A percentile compares a stretch with the other conserved stretches of the same genome.
Conservation (phyloP, 768 basidiomycete genomes). For the Boletus rubropictus region DNA sequence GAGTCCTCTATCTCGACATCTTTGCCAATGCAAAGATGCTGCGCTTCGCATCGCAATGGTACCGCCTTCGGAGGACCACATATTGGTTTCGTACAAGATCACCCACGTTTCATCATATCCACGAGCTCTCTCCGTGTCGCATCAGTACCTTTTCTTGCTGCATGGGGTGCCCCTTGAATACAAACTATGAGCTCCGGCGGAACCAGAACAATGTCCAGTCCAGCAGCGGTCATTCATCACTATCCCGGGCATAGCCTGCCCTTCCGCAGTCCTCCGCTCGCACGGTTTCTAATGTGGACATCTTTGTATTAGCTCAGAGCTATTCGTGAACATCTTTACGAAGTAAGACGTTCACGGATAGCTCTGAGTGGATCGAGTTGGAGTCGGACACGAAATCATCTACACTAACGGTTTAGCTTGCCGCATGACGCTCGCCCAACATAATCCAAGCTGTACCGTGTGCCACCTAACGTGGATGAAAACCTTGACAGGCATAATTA, state of each 20-base stretch:
- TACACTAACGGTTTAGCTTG: too few species aligned
- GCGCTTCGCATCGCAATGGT: slow-evolving; percentile 4
- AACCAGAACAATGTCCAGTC: slow-evolving; percentile 11
- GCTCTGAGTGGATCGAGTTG: too few species aligned
- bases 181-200: not conserved
- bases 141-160: not conserved
- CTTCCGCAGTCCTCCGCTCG: not conserved
- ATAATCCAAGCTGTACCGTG: not conserved
- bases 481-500: too few species aligned
- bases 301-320: too few species aligned
- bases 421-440: too few species aligned
- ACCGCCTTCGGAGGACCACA: slow-evolving; percentile 8
- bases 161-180: not conserved
- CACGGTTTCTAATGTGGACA: not conserved
- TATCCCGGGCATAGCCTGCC: slow-evolving; percentile 4
- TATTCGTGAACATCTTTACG: too few species aligned
- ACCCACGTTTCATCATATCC: not conserved
- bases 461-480: not conserved
- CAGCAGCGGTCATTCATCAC: slow-evolving; percentile 10
- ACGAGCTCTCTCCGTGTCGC: not conserved
- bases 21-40: slow-evolving; percentile 1
- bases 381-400: not conserved
- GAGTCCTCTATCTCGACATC: slow-evolving; percentile 5
- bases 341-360: too few species aligned
- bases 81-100: slow-evolving; percentile 1